Base-by-base conservation (phyloP, 176 grass and related monocot species). In the Zoysia japonica region DNA sequence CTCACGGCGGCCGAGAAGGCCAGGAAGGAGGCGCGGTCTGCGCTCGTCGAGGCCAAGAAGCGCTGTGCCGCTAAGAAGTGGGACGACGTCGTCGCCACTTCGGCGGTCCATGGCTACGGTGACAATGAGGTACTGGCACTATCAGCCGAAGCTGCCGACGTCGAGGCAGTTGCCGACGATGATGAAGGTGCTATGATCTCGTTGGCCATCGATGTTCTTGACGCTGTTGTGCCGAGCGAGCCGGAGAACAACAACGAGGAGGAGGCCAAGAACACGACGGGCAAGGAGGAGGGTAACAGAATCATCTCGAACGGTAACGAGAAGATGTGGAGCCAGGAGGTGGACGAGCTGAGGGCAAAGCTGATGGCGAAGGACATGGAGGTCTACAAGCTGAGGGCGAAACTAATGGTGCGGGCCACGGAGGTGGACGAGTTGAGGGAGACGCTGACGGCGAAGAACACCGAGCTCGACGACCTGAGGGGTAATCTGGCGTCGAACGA, bases 11-110 rank as follows among this genome's bases (percentile, higher is more conserved):
- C 89, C 2, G 88, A 98, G 67, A 81, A 80, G 9, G 75, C 90
- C 50, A 89, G 93, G 80, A 92, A 88, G 80, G 95, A 94, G 20
- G 81, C 88, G 37, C 87, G 91, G 36, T 76, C 35, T 2, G 86
- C 83, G 13, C 79, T 98, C 65, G 81, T 70, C 6, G 66, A 91
- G 28, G 85, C 83, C 43, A 97, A 92, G 90, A 94, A 83, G 39
- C 94, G 78, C 9, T 55, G 87, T 9, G 77, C 71, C 38, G 20
- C 5, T 3, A 88, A 78, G 85, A 80, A 51, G 50, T 59, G 77
- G 43, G 75, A 66, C 50, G 68, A 8, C 17, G 71, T 74, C 28
- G 28, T 28, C 3, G 68, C 65, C 41, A 0, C 55, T 16, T 11
- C 76, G 42, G 17, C n/a, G 6, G 63, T 36, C 55, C 35, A 54